Percentiles rank a stretch among this genome's conserved stretches.
Evolutionary conservation across 176 grass and related monocot species (phyloP).

Genomic region (Olyra latifolia): DNA sequence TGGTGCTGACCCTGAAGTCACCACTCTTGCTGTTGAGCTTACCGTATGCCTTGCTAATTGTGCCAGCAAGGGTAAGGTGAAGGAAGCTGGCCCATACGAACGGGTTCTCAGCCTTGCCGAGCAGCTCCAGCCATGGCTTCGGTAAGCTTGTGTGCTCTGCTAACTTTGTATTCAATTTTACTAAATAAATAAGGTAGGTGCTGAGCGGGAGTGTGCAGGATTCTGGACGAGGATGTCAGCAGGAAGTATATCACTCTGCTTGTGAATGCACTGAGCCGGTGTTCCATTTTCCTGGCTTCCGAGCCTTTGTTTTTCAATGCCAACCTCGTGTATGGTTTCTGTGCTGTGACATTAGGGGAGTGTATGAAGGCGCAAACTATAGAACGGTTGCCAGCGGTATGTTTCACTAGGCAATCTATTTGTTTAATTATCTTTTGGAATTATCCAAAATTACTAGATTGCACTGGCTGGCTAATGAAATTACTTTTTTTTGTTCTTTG

Average conservation of each 20-base stretch:
- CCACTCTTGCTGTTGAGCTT: slow-evolving; percentile 54
- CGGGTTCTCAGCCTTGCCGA: slow-evolving; percentile 50
- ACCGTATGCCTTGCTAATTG: slow-evolving; percentile 57
- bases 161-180: neutral
- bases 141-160: slow-evolving; percentile 34
- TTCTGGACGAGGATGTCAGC: slow-evolving; percentile 39
- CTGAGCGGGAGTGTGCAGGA: slow-evolving; percentile 38
- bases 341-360: slow-evolving; percentile 29
- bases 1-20: slow-evolving; percentile 55
- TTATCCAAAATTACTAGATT: slow-evolving; percentile 15
- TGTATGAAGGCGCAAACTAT: slow-evolving; percentile 35
- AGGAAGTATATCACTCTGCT: slow-evolving; percentile 53
- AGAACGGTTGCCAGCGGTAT: slow-evolving; percentile 56
- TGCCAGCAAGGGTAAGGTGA: slow-evolving; percentile 57
- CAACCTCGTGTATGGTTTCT: slow-evolving; percentile 50
- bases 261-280: slow-evolving; percentile 55
- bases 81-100: slow-evolving; percentile 42
- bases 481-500: slow-evolving; percentile 21
- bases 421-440: neutral
- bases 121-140: slow-evolving; percentile 70
- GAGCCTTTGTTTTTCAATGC: slow-evolving; percentile 38
- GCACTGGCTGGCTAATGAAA: slow-evolving; percentile 7
- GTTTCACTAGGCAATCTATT: slow-evolving; percentile 31
- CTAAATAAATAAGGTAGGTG: neutral
- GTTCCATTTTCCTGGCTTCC: slow-evolving; percentile 51